Conservation (phyloP, 2,329 filamentous ascomycete genomes). For the Trichoderma atrobrunneum region DNA sequence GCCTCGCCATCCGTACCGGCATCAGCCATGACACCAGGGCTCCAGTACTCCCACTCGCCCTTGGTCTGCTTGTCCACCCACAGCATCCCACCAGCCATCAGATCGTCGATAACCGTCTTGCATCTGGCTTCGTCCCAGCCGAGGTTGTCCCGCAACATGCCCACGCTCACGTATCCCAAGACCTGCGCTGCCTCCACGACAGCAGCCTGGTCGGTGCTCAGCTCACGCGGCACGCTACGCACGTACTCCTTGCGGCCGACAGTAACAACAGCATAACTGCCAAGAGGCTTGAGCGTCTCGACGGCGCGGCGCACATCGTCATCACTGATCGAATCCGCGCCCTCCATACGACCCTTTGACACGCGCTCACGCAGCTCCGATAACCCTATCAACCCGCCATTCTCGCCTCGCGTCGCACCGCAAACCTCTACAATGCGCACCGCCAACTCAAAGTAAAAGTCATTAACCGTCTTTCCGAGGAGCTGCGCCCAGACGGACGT, state of each 20-base stretch:
- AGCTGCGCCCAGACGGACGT: conserved; percentile 88
- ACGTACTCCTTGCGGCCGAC: conserved; percentile 87
- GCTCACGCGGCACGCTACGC: conserved; percentile 87
- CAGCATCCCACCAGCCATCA: conserved; percentile 83
- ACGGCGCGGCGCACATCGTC: conserved; percentile 92
- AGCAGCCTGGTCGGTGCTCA: conserved; percentile 89
- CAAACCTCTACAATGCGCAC: conserved; percentile 96
- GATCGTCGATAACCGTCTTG: conserved; percentile 85
- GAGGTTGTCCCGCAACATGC: conserved; percentile 84
- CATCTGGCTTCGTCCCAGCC: conserved; percentile 80
- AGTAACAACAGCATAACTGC: conserved; percentile 78
- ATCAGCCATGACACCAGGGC: conserved; percentile 67
- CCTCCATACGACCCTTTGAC: conserved; percentile 68
- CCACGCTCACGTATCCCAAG: conserved; percentile 83
- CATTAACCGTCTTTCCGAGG: conserved; percentile 85
- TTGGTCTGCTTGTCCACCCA: conserved; percentile 83
- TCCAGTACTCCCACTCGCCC: conserved; percentile 94
- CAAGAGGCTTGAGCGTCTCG: conserved; percentile 79
- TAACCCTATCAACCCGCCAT: conserved; percentile 86
- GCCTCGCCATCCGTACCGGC: conserved; percentile 25
- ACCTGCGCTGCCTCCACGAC: conserved; percentile 90
- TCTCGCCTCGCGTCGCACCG: conserved; percentile 78
- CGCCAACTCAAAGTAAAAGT: conserved; percentile 97
- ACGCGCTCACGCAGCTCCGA: conserved; percentile 76
- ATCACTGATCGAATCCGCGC: conserved; percentile 77